phyloP scores from a whole-genome alignment of 202 grass and related monocot species.

The Miscanthus sacchariflorus region DNA sequence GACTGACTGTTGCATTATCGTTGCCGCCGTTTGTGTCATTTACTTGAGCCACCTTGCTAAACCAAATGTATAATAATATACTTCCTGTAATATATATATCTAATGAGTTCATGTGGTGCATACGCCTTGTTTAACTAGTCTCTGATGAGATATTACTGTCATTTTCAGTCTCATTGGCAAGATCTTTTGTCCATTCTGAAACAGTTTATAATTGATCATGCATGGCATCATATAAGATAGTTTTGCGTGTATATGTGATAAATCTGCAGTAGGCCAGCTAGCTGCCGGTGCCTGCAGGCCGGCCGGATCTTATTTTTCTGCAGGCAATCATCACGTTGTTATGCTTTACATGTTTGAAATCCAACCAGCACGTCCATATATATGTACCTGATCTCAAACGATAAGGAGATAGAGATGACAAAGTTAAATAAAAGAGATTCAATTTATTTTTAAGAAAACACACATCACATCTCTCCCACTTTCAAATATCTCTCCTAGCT shows the following conservation, averaged over 20 bases:
- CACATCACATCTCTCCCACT: background rate
- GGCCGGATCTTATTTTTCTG: slow-evolving; percentile 32
- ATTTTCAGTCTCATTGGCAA: slow-evolving; percentile 14
- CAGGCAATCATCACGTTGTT: slow-evolving; percentile 3
- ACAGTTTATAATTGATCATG: background rate
- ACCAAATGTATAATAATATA: background rate
- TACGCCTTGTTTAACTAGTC: slow-evolving; percentile 17
- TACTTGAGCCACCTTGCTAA: slow-evolving; percentile 6
- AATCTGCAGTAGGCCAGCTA: background rate
- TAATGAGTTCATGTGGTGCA: slow-evolving; percentile 14
- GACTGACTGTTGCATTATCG: slow-evolving; percentile 16
- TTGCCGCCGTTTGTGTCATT: background rate
- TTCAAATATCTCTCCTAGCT: background rate
- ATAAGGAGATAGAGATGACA: slow-evolving; percentile 22
- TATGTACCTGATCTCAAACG: slow-evolving; percentile 20
- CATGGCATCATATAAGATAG: slow-evolving; percentile 9
- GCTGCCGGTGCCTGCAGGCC: slow-evolving; percentile 21
- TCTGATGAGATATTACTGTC: slow-evolving; percentile 34
- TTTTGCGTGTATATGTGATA: background rate
- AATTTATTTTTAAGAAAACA: slow-evolving; percentile 25
- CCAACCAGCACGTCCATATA: slow-evolving; percentile 37
- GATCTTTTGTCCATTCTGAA: background rate
- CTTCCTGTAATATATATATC: background rate
- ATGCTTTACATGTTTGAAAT: slow-evolving; percentile 13
- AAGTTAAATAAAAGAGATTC: slow-evolving; percentile 34